Conservation (phyloP, 345 rosid species). For the Acer yangbiense region DNA sequence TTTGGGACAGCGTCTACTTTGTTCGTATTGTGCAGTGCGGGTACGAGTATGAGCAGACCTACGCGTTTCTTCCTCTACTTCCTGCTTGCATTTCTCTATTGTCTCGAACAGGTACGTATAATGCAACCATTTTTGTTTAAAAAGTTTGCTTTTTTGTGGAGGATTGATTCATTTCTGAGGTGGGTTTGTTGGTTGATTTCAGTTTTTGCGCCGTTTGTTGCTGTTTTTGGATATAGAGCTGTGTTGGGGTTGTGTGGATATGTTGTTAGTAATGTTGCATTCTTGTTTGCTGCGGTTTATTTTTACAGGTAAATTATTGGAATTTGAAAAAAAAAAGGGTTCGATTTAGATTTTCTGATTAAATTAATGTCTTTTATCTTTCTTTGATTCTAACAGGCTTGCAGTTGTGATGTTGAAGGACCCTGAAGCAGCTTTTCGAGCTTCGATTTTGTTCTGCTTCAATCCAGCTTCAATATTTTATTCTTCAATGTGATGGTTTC, state of each 20-base stretch:
- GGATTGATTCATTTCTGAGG: background rate
- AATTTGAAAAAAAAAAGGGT: background rate
- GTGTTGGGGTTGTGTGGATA: conserved; percentile 82
- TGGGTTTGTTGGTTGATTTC: conserved; percentile 26
- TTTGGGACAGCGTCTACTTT: conserved; percentile 91
- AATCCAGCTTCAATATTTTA: conserved; percentile 91
- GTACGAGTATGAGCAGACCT: conserved; percentile 90
- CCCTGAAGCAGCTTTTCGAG: conserved; percentile 58
- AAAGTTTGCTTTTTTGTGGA: background rate
- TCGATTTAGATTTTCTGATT: conserved; percentile 20
- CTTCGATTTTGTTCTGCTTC: conserved; percentile 82
- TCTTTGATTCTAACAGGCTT: conserved; percentile 51
- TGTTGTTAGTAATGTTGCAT: conserved; percentile 63
- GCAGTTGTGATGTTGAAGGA: conserved; percentile 74
- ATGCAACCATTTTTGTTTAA: too few species aligned
- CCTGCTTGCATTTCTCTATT: conserved; percentile 58
- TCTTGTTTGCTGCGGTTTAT: conserved; percentile 55
- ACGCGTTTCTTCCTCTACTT: conserved; percentile 86
- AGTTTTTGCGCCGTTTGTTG: conserved; percentile 78
- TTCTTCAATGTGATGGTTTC: conserved; percentile 66
- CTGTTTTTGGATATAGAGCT: conserved; percentile 71
- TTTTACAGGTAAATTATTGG: conserved; percentile 41
- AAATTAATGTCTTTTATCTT: conserved; percentile 14
- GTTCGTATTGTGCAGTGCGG: conserved; percentile 83
- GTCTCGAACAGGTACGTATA: conserved; percentile 76